Evolutionary conservation across 73 alveolate species (phyloP).

Genomic region (Tetrahymena thermophila): DNA sequence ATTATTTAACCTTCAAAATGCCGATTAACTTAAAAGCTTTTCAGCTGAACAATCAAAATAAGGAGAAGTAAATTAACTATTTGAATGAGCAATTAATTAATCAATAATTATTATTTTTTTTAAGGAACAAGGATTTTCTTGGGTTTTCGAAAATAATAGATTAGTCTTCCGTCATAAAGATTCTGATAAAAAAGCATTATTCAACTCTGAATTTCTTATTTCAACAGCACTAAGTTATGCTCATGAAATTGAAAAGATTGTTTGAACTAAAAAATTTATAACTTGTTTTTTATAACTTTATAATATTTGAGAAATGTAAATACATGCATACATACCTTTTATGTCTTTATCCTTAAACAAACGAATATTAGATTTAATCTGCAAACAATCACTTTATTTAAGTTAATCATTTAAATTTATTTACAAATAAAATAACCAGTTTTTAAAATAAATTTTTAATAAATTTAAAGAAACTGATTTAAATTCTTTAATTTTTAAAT

Average conservation of each 20-base stretch:
- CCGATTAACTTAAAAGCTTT: slow-evolving; percentile 61
- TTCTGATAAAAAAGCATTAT: background rate
- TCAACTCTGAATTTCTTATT: background rate
- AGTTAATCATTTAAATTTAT: too few relatives aligned
- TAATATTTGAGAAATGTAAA: background rate
- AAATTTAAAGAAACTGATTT: too few relatives aligned
- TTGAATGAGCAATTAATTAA: slow-evolving; percentile 21
- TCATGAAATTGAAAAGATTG: background rate
- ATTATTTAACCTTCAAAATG: slow-evolving; percentile 64
- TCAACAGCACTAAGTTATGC: background rate
- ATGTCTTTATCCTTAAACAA: background rate
- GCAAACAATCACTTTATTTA: too few relatives aligned
- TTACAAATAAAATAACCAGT: too few relatives aligned
- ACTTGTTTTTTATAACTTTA: background rate
- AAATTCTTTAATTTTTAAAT: too few relatives aligned
- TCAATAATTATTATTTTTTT: background rate
- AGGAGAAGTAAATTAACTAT: slow-evolving; percentile 34
- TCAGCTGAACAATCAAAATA: slow-evolving; percentile 44
- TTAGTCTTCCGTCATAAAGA: background rate
- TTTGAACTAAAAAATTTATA: background rate
- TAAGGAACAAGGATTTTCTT: background rate
- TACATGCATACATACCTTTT: too few relatives aligned
- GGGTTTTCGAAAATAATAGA: background rate
- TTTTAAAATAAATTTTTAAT: too few relatives aligned
- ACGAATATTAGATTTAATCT: too few relatives aligned